These are phyloP conservation scores for Eucalyptus caleyi DNA, from an alignment of 345 rosid genomes.

Conservation along the genomic window DNA sequence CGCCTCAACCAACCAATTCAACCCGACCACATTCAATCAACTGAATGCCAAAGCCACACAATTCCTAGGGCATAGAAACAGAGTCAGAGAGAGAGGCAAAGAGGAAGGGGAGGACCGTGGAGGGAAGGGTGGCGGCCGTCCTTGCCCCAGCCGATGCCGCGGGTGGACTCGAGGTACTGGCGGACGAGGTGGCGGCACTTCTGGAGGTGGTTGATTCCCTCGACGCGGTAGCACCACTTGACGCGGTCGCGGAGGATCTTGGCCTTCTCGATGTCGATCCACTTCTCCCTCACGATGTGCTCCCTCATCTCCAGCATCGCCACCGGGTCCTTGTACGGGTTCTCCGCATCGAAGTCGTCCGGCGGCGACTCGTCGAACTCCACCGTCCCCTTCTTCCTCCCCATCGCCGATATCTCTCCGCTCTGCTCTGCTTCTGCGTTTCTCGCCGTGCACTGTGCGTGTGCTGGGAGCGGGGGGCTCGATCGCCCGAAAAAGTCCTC, in stretches of 20 bases:
- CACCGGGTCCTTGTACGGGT: constrained; percentile 97
- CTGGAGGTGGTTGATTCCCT: constrained; percentile 94
- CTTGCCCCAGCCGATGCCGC: constrained; percentile 99
- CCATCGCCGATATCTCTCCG: constrained; percentile 33
- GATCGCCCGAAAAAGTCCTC: not conserved
- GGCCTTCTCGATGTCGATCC: constrained; percentile 98
- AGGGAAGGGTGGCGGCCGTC: constrained; percentile 88
- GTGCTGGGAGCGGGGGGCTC: not conserved
- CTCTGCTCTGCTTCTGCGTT: not conserved
- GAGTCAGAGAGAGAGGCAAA: not conserved
- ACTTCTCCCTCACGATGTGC: constrained; percentile 89
- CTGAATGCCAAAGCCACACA: not conserved
- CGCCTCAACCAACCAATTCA: not conserved
- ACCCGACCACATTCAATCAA: not conserved
- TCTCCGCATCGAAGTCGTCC: constrained; percentile 76
- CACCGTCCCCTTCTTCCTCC: constrained; percentile 74
- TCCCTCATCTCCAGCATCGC: constrained; percentile 98
- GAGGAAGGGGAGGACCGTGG: constrained; percentile 43
- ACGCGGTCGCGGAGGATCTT: constrained; percentile 89
- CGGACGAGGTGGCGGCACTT: constrained; percentile 92
- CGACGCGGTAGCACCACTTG: constrained; percentile 95
- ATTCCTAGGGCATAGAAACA: not conserved
- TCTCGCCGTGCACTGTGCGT: not conserved
- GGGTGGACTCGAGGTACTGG: constrained; percentile 92
- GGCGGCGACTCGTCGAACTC: constrained; percentile 99